phyloP scores from a whole-genome alignment of 192 early-diverging fungal species.

The Gryganskiella cystojenkinii region DNA sequence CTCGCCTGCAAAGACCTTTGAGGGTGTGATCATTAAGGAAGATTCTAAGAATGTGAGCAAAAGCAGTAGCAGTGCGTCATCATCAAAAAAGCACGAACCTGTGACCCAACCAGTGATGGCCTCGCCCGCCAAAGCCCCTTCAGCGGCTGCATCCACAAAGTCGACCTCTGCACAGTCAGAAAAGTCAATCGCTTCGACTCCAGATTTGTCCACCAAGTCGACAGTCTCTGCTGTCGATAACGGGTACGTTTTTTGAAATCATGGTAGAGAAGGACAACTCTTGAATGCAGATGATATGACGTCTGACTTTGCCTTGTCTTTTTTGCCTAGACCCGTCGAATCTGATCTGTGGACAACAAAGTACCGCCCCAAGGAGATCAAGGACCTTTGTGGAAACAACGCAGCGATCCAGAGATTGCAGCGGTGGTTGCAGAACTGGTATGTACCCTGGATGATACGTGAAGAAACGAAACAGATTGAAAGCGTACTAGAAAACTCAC shows the following conservation, averaged over 20 bases:
- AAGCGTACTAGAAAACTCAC: not conserved
- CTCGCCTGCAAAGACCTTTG: constrained; percentile 54
- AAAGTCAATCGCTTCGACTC: not conserved
- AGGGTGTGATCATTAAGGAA: constrained; percentile 24
- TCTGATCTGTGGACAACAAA: constrained; percentile 92
- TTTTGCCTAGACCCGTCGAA: constrained; percentile 3
- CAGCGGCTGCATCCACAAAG: not conserved
- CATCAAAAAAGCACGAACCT: not conserved
- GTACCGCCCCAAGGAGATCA: constrained; percentile 83
- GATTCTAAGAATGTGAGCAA: constrained; percentile 23
- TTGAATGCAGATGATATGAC: no score
- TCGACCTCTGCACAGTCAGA: not conserved
- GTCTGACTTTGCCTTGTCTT: not conserved
- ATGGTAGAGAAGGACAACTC: no score
- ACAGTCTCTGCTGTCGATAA: no score
- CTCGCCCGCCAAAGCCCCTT: not conserved
- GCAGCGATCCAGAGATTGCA: constrained; percentile 71
- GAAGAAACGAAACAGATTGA: no score
- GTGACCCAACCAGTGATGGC: constrained; percentile 6
- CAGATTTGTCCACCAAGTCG: not conserved
- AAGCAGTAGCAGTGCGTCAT: constrained; percentile 2
- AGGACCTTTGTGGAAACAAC: constrained; percentile 92
- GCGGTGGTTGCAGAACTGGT: constrained; percentile 86
- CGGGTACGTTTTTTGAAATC: no score
- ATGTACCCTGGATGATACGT: constrained; percentile 27